phyloP scores from a whole-genome alignment of 257 asterid genomes.

The Agastache rugosa region DNA sequence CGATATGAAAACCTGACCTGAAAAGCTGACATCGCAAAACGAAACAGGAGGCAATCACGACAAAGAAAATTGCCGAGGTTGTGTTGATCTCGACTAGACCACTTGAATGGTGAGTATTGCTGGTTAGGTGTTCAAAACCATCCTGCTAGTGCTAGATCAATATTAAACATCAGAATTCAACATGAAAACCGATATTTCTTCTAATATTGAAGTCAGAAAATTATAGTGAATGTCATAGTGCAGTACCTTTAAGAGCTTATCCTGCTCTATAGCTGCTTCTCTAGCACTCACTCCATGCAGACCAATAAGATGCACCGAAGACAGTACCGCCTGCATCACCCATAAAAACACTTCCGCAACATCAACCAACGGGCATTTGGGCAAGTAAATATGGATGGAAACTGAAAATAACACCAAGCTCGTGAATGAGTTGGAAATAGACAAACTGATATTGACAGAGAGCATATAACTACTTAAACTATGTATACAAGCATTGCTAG shows the following conservation, averaged over 20 bases:
- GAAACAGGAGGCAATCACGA: conserved; percentile 86
- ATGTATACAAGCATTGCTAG: too few species aligned
- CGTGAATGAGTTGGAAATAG: conserved; percentile 22
- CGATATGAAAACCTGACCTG: too few species aligned
- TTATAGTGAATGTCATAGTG: neutral
- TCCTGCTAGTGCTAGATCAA: conserved; percentile 67
- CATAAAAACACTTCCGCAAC: conserved; percentile 92
- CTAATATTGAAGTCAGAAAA: conserved; percentile 16
- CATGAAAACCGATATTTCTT: conserved; percentile 7
- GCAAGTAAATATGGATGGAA: conserved; percentile 84
- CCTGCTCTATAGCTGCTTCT: conserved; percentile 81
- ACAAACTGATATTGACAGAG: conserved; percentile 23
- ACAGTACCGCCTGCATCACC: conserved; percentile 89
- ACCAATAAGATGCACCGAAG: conserved; percentile 85
- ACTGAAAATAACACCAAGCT: conserved; percentile 55
- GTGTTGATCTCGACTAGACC: conserved; percentile 78
- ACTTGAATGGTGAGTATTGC: conserved; percentile 44
- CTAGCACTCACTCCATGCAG: conserved; percentile 91
- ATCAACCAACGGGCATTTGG: conserved; percentile 79
- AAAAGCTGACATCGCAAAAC: too few species aligned
- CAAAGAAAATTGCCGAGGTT: conserved; percentile 73
- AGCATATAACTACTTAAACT: too few species aligned
- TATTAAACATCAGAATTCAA: conserved; percentile 15
- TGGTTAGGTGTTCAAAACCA: conserved; percentile 66
- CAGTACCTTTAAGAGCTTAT: conserved; percentile 73